Conservation (phyloP, 768 basidiomycete species). For the Russula earlei region DNA sequence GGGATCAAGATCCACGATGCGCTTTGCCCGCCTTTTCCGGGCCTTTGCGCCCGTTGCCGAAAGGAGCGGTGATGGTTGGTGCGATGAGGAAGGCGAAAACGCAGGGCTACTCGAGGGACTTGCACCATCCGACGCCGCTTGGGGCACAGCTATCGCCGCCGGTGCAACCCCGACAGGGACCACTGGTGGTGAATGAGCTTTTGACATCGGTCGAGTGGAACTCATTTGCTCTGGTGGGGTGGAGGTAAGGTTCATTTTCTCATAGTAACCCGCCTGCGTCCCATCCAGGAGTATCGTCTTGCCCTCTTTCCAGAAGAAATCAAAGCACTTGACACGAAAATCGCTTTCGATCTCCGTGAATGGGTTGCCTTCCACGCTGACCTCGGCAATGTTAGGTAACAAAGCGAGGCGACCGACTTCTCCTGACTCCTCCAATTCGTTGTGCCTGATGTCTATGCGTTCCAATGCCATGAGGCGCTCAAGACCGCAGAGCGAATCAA, state of each 20-base stretch:
- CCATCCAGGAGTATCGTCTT: constrained; percentile 74
- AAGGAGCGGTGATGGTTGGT: constrained; percentile 38
- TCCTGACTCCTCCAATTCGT: constrained; percentile 69
- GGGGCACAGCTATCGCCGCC: neutral
- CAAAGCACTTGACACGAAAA: constrained; percentile 73
- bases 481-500: constrained; percentile 91
- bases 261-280: constrained; percentile 55
- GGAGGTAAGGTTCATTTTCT: constrained; percentile 48
- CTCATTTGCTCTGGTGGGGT: constrained; percentile 44
- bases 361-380: constrained; percentile 83
- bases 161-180: constrained; percentile 42
- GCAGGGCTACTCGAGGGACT: constrained; percentile 23
- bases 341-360: constrained; percentile 59
- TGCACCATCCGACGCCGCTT: constrained; percentile 6
- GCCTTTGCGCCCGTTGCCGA: constrained; percentile 35
- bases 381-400: constrained; percentile 67
- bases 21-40: constrained; percentile 50
- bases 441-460: constrained; percentile 73
- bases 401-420: constrained; percentile 78
- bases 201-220: constrained; percentile 39
- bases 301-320: constrained; percentile 79
- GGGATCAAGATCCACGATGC: constrained; percentile 73
- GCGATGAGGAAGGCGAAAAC: constrained; percentile 31
- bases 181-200: constrained; percentile 48
- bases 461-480: constrained; percentile 83